Base-by-base conservation (phyloP, 163 green algal species). In the Chloromonas sp. region DNA sequence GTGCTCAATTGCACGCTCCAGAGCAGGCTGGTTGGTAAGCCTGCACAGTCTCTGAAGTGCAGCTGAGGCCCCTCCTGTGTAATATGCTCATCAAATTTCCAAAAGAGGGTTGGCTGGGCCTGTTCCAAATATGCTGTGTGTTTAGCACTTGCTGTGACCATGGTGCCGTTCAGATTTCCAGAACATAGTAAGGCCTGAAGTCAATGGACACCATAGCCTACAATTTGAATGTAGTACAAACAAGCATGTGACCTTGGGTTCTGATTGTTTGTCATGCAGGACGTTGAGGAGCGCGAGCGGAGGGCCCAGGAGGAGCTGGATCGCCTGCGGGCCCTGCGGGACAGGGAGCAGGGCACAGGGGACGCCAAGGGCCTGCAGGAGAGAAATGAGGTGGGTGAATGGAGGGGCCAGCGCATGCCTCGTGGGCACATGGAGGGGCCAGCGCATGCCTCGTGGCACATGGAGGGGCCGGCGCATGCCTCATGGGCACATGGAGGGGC, bases 271-370 rank as follows among this genome's bases (percentile, higher is more conserved):
- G 8, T 60, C 3, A 1, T 60, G n/a, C 80, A 88, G 85, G 81
- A 86, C 36, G 11, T 86, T 8, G 81, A 86, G 76, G 81, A 88
- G 3, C 76, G 81, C 11, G 85, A 86, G 82, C 81, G 81, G 1
- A 60, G 59, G 3, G 5, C 60, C 3, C 86, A 87, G 60, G 82
- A 85, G 81, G 89, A 92, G 58, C 83, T 87, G 60, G 90, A 92
- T 78, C 81, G 88, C 14, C 74, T 93, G 14, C 85, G 89, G 0
- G 85, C 91, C 84, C 79, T 90, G 78, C 82, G 83, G 1, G 90
- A 93, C 36, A 83, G 79, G 60, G 85, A 89, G 8, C 84, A 89
- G 13, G 60, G n/a, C 0, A 82, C 77, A 1, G 85, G 70, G 3
- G 86, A 93, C 60, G 81, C 86, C 1, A 79, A 58, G 2, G 89